phyloP scores from a whole-genome alignment of 805 yeast genomes.

The Lachancea fermentati region DNA sequence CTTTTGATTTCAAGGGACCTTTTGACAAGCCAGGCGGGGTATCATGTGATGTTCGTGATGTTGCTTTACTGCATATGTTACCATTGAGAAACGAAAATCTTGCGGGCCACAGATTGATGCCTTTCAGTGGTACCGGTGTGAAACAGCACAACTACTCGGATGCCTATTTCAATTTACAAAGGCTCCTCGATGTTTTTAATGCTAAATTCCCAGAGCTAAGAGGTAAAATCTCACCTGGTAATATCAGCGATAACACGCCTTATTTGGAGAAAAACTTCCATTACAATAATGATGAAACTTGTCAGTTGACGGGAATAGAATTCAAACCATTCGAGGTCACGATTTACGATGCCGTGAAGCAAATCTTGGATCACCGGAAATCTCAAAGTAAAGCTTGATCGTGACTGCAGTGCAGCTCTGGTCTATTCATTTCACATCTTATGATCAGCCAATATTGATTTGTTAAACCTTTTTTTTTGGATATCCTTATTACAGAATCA shows the following conservation, averaged over 20 bases:
- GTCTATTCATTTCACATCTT: no score
- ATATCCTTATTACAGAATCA: no score
- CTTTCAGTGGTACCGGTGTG: constrained; percentile 14
- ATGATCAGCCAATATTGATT: no score
- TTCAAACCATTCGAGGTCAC: constrained; percentile 36
- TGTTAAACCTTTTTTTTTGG: no score
- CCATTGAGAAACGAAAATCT: constrained; percentile 40
- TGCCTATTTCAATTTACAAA: constrained; percentile 26
- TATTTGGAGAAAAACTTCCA: constrained; percentile 5
- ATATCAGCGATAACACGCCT: constrained; percentile 9
- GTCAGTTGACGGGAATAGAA: constrained; percentile 20
- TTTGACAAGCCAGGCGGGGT: constrained; percentile 23
- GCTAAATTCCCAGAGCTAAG: constrained; percentile 39
- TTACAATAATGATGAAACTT: constrained; percentile 10
- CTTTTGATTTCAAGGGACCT: constrained; percentile 19
- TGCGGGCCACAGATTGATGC: constrained; percentile 33
- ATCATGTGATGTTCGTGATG: constrained; percentile 56
- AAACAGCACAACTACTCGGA: constrained; percentile 21
- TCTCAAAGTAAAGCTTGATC: no score
- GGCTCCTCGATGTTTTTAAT: constrained; percentile 29
- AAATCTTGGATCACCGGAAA: constrained; percentile 29
- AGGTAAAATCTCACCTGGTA: constrained; percentile 41
- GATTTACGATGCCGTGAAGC: constrained; percentile 39
- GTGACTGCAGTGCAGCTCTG: no score
- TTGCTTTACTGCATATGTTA: constrained; percentile 49